Percentiles rank a stretch among this genome's conserved stretches.
Conservation (phyloP, 495 filamentous ascomycete genomes). For the Aspergillus nanangensis region DNA sequence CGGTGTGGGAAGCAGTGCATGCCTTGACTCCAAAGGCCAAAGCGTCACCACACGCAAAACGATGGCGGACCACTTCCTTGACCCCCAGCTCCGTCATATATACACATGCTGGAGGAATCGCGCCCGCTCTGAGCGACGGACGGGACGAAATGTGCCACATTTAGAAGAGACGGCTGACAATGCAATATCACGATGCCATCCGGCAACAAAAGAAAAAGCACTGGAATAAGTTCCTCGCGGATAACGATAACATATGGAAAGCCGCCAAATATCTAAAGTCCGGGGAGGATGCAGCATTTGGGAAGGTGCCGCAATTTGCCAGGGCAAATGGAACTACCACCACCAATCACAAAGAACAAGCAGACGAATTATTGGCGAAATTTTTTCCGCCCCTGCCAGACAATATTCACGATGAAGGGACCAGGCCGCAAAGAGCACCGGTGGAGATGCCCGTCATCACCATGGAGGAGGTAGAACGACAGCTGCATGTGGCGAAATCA, state of each 20-base stretch:
- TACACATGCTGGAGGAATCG: neutral
- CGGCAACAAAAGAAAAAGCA: slow-evolving; percentile 22
- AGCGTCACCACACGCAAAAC: neutral
- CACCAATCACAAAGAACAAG: no score
- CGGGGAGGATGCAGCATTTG: no score
- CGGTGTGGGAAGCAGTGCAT: no score
- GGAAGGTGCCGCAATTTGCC: slow-evolving; percentile 13
- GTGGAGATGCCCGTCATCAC: no score
- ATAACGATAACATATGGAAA: slow-evolving; percentile 23
- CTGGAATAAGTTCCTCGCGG: slow-evolving; percentile 21
- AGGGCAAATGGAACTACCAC: neutral
- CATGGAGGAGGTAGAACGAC: no score
- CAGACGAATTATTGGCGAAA: slow-evolving; percentile 15
- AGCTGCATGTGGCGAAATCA: no score
- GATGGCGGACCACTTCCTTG: slow-evolving; percentile 13
- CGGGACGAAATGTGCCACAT: slow-evolving; percentile 1
- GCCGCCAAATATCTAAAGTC: slow-evolving; percentile 16
- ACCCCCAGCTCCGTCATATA: neutral
- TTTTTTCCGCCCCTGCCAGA: slow-evolving; percentile 26
- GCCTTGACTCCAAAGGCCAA: neutral
- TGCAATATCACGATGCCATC: slow-evolving; percentile 19
- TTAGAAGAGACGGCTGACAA: slow-evolving; percentile 14
- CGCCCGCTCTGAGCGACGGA: neutral
- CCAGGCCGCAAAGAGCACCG: neutral
- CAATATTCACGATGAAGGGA: slow-evolving; percentile 15